Percentiles rank a stretch among this genome's conserved stretches.
These are phyloP conservation scores for Penicillium sp. DNA, from an alignment of 2,329 filamentous ascomycete species.

Conservation along the genomic window DNA sequence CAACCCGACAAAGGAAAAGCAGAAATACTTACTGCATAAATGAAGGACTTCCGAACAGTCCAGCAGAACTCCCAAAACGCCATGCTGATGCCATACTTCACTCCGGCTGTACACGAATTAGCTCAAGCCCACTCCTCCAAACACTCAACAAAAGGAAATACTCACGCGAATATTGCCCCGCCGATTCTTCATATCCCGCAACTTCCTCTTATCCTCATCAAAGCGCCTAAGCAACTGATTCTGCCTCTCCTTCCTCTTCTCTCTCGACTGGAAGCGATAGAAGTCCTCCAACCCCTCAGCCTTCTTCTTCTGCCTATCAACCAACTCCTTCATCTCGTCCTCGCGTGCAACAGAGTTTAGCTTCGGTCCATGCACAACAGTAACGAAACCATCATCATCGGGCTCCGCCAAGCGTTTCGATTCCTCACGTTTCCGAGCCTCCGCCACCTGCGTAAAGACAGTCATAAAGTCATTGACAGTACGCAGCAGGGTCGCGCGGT, in stretches of 20 bases:
- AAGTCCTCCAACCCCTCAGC: slow-evolving; percentile 65
- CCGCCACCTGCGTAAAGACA: slow-evolving; percentile 64
- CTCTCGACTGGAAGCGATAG: slow-evolving; percentile 77
- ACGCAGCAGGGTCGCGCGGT: slow-evolving; percentile 61
- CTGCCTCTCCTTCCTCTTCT: slow-evolving; percentile 73
- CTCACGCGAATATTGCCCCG: slow-evolving; percentile 56
- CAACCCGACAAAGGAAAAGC: slow-evolving; percentile 2
- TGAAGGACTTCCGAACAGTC: slow-evolving; percentile 4
- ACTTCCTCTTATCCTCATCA: slow-evolving; percentile 68
- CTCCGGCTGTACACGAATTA: slow-evolving; percentile 31
- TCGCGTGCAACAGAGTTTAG: slow-evolving; percentile 67
- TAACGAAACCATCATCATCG: slow-evolving; percentile 93
- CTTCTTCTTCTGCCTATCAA: slow-evolving; percentile 59
- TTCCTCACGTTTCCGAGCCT: slow-evolving; percentile 60
- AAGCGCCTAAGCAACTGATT: slow-evolving; percentile 65
- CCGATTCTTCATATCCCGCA: slow-evolving; percentile 65
- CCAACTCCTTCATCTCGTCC: slow-evolving; percentile 61
- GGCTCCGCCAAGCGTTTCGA: slow-evolving; percentile 68
- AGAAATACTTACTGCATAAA: slow-evolving; percentile 20
- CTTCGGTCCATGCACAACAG: slow-evolving; percentile 73
- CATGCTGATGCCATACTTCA: slow-evolving; percentile 25
- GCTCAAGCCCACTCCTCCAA: not conserved
- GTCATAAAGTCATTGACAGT: slow-evolving; percentile 82
- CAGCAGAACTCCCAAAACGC: slow-evolving; percentile 27
- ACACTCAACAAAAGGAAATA: not conserved